Evolutionary conservation across 75 land plant species (phyloP).

Genomic region (Cryptomeria japonica): DNA sequence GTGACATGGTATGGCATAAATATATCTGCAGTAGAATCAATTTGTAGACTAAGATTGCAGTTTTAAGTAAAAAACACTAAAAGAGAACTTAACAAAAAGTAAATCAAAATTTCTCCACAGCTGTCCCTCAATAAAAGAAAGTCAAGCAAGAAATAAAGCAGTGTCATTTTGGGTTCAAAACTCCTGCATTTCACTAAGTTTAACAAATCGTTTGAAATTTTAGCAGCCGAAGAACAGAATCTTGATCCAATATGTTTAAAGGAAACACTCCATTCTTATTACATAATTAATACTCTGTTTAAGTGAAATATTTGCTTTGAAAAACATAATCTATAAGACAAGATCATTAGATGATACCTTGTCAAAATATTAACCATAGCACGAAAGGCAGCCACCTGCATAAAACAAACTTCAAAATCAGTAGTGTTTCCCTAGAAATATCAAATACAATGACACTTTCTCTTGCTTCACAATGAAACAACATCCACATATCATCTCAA

Average conservation of each 20-base stretch:
- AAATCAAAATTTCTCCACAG: background rate
- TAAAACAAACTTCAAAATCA: background rate
- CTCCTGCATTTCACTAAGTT: background rate
- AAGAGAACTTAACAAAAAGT: background rate
- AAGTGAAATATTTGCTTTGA: background rate
- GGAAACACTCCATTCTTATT: background rate
- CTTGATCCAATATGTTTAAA: background rate
- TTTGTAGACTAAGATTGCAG: no score
- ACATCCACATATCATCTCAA: background rate
- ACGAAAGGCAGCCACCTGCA: constrained; percentile 99
- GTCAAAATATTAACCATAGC: constrained; percentile 99
- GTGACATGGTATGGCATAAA: no score
- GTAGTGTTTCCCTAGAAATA: background rate
- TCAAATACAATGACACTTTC: background rate
- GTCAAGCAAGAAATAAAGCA: background rate
- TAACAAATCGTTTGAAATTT: background rate
- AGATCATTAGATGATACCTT: constrained; percentile 37
- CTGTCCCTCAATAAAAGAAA: no score
- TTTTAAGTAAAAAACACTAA: no score
- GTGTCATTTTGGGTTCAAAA: background rate
- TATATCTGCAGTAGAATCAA: no score
- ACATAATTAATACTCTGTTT: background rate
- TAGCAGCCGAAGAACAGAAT: background rate
- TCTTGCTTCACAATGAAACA: background rate
- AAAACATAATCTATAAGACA: background rate